Conservation (phyloP, 2,329 filamentous ascomycete genomes). For the Cladophialophora chaetospira region DNA sequence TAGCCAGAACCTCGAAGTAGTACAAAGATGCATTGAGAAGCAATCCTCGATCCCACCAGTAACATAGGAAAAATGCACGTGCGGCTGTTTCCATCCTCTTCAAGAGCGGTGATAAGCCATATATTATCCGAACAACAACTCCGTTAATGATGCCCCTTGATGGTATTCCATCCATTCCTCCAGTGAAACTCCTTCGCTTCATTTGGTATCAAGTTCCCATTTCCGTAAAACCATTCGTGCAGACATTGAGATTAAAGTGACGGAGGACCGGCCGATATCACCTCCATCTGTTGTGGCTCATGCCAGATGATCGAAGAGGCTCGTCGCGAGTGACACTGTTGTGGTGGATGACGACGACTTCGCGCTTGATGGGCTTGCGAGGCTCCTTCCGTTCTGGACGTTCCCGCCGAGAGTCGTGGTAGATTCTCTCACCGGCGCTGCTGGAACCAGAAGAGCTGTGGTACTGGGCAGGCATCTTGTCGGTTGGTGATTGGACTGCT, state of each 20-base stretch:
- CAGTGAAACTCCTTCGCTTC: constrained; percentile 24
- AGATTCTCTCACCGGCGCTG: constrained; percentile 26
- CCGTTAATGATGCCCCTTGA: neutral
- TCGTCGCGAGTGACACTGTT: constrained; percentile 26
- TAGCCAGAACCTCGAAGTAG: constrained; percentile 16
- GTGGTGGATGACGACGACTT: constrained; percentile 28
- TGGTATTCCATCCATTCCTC: neutral
- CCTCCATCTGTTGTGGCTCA: constrained; percentile 28
- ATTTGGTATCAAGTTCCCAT: constrained; percentile 19
- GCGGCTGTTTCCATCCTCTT: constrained; percentile 13
- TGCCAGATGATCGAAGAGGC: constrained; percentile 22
- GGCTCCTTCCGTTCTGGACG: constrained; percentile 26
- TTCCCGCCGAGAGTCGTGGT: constrained; percentile 25
- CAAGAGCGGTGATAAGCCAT: constrained; percentile 13
- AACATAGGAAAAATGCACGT: constrained; percentile 18
- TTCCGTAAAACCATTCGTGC: constrained; percentile 16
- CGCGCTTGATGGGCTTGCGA: constrained; percentile 23
- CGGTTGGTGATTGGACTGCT: neutral
- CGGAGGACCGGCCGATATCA: constrained; percentile 4
- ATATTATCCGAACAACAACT: constrained; percentile 1
- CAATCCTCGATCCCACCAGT: constrained; percentile 6
- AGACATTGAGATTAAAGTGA: constrained; percentile 4
- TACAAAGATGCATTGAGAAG: constrained; percentile 7
- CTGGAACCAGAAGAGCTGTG: constrained; percentile 28
- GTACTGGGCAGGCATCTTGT: constrained; percentile 27